Conservation (phyloP, 2,329 filamentous ascomycete species). For the Helminthosporium solani region DNA sequence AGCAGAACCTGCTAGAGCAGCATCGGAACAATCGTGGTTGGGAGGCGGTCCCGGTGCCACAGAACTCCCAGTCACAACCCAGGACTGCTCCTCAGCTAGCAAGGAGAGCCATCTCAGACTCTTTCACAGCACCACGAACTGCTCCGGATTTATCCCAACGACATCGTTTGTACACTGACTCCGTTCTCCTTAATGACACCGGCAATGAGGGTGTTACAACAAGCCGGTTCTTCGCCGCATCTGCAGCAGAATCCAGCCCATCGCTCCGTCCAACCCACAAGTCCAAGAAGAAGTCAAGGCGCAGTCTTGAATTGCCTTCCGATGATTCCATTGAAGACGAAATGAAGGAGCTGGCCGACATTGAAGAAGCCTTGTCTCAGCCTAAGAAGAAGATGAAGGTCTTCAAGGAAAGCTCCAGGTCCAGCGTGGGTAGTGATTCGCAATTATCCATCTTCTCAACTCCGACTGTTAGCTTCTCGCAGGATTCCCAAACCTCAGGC, state of each 20-base stretch:
- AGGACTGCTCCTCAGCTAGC: constrained; percentile 46
- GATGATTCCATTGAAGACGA: constrained; percentile 51
- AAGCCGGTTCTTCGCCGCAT: constrained; percentile 49
- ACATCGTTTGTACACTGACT: constrained; percentile 49
- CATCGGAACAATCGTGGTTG: constrained; percentile 55
- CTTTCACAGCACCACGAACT: constrained; percentile 42
- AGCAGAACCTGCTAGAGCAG: constrained; percentile 58
- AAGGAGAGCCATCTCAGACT: constrained; percentile 41
- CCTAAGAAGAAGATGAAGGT: constrained; percentile 36
- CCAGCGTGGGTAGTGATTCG: constrained; percentile 21
- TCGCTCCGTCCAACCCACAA: constrained; percentile 40
- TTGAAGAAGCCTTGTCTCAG: constrained; percentile 31
- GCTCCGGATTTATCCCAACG: constrained; percentile 48
- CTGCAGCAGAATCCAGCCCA: constrained; percentile 42
- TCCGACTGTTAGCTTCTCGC: constrained; percentile 25
- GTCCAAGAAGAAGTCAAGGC: constrained; percentile 30
- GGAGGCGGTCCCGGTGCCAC: constrained; percentile 54
- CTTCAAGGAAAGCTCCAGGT: constrained; percentile 29
- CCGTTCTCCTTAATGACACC: constrained; percentile 27
- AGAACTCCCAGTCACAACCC: constrained; percentile 37
- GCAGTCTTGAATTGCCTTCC: constrained; percentile 50
- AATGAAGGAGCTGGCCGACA: constrained; percentile 39
- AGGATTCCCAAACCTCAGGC: constrained; percentile 21
- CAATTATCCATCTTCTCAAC: constrained; percentile 31
- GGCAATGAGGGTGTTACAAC: constrained; percentile 34